Percentiles rank a stretch among this genome's conserved stretches.
These are phyloP conservation scores for Rhodofomes roseus DNA, from an alignment of 1,284 basidiomycete species.

Conservation along the genomic window DNA sequence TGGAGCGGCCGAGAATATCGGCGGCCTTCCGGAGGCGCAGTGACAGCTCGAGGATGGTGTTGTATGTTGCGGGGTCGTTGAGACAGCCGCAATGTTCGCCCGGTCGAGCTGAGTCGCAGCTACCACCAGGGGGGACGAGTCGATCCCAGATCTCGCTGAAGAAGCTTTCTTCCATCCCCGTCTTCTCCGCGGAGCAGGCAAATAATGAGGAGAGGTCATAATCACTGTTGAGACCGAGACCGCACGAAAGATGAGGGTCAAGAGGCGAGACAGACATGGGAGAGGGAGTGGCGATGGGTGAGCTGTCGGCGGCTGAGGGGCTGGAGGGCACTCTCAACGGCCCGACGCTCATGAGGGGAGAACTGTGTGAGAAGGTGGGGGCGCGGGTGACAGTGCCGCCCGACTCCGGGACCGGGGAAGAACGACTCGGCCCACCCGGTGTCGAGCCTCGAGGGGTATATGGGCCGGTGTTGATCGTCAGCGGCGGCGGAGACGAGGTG, in stretches of 20 bases:
- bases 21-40: constrained; percentile 55
- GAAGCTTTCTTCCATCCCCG: constrained; percentile 17
- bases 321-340: constrained; percentile 9
- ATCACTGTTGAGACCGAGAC: constrained; percentile 10
- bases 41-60: constrained; percentile 57
- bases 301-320: constrained; percentile 7
- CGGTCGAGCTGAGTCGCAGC: constrained; percentile 7
- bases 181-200: constrained; percentile 16
- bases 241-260: constrained; percentile 9
- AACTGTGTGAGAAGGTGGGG: not conserved
- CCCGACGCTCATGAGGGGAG: not conserved
- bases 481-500: not conserved
- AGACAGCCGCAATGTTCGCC: constrained; percentile 55
- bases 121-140: constrained; percentile 18
- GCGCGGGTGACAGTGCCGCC: not conserved
- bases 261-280: constrained; percentile 17
- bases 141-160: constrained; percentile 24
- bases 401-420: not conserved
- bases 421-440: not conserved
- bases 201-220: constrained; percentile 25
- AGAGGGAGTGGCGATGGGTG: constrained; percentile 13
- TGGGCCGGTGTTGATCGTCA: not conserved
- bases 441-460: not conserved
- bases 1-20: constrained; percentile 47
- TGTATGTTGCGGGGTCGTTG: constrained; percentile 48